These are phyloP conservation scores for Hymenoscyphus repandus DNA, from an alignment of 2,329 filamentous ascomycete species.

Conservation along the genomic window DNA sequence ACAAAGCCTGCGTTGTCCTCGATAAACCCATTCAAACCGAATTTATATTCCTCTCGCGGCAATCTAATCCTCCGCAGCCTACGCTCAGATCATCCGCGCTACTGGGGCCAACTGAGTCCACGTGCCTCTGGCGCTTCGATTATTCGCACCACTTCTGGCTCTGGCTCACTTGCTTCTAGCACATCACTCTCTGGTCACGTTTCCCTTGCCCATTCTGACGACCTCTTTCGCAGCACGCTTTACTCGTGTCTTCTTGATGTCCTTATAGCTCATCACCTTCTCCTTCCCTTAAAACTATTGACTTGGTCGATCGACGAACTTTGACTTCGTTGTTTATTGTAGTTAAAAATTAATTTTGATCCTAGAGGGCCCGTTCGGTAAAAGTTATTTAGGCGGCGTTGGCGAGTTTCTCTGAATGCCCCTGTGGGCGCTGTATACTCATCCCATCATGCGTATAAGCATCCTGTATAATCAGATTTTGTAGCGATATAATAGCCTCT, in stretches of 20 bases:
- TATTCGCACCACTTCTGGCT: too few relatives aligned
- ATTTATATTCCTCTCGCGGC: too few relatives aligned
- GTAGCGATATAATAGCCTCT: not conserved
- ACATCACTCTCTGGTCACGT: constrained; percentile 11
- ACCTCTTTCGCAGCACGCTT: constrained; percentile 13
- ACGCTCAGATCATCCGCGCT: too few relatives aligned
- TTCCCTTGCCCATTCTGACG: constrained; percentile 13
- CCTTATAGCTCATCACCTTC: constrained; percentile 30
- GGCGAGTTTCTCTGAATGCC: not conserved
- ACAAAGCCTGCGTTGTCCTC: too few relatives aligned
- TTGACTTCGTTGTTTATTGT: not conserved
- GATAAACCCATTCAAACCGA: too few relatives aligned
- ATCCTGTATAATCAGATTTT: not conserved
- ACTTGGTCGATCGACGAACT: not conserved
- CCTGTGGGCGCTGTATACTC: not conserved
- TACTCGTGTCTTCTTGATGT: constrained; percentile 21
- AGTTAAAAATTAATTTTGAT: not conserved
- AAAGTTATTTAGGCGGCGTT: not conserved
- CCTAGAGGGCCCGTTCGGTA: not conserved
- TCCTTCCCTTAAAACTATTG: not conserved
- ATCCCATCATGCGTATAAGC: not conserved
- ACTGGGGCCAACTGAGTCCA: too few relatives aligned
- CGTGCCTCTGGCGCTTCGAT: too few relatives aligned
- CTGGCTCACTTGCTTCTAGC: not conserved
- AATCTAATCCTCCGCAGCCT: too few relatives aligned